A percentile compares a stretch with the other conserved stretches of the same genome.
Conservation (phyloP, 305 asterid species). For the Fraxinus angustifolia region DNA sequence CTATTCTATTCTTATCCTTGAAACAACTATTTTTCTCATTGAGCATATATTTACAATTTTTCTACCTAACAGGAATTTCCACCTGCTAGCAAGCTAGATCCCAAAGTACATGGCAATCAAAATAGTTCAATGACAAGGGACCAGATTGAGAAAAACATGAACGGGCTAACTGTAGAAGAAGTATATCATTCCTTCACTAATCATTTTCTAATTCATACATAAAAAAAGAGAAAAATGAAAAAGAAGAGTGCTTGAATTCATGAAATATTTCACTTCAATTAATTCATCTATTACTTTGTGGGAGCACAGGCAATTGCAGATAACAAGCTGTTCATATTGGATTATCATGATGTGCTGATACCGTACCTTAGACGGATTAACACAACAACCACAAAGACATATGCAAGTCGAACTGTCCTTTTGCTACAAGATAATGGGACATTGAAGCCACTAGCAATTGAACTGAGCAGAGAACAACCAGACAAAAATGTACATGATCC, state of each 20-base stretch:
- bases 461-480: constrained; percentile 67
- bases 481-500: constrained; percentile 44
- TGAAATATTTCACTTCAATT: neutral
- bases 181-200: constrained; percentile 13
- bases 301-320: constrained; percentile 44
- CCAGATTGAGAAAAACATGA: constrained; percentile 33
- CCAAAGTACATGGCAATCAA: constrained; percentile 37
- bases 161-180: constrained; percentile 41
- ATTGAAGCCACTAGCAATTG: constrained; percentile 61
- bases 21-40: neutral
- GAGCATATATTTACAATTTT: neutral
- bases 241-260: neutral
- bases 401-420: constrained; percentile 67
- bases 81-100: constrained; percentile 42
- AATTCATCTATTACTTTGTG: neutral
- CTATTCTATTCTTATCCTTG: neutral
- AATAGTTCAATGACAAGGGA: constrained; percentile 35
- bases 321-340: constrained; percentile 48
- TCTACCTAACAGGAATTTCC: constrained; percentile 47
- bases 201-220: neutral
- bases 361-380: constrained; percentile 62
- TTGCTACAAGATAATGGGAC: constrained; percentile 53
- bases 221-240: neutral
- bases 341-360: constrained; percentile 67
- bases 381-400: constrained; percentile 53